Conservation (phyloP, 2,329 filamentous ascomycete species). For the Curvularia sp. region DNA sequence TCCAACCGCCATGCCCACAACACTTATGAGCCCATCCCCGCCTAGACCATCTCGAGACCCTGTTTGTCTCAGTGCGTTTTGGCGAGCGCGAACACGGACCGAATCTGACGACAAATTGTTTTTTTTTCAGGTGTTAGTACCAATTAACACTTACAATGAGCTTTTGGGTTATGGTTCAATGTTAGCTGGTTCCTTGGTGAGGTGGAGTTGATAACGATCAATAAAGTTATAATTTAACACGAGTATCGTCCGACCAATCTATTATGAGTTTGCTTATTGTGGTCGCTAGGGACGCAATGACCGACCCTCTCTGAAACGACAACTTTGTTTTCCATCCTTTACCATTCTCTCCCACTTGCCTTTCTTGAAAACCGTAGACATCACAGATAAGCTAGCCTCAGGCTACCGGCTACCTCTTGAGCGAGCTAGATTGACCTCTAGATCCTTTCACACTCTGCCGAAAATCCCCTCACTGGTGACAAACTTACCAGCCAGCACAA, state of each 20-base stretch:
- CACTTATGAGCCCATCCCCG: conserved; percentile 61
- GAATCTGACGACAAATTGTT: not conserved
- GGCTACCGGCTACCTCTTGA: no score
- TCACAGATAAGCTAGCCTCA: not conserved
- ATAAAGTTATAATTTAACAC: not conserved
- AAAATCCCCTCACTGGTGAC: conserved; percentile 49
- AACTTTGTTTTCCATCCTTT: not conserved
- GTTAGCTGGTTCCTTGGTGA: not conserved
- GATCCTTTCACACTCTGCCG: conserved; percentile 35
- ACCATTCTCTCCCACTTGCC: not conserved
- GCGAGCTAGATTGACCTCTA: not conserved
- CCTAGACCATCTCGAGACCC: conserved; percentile 15
- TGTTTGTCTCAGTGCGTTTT: no score
- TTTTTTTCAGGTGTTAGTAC: not conserved
- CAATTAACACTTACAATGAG: not conserved
- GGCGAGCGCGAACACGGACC: not conserved
- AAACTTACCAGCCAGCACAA: conserved; percentile 49
- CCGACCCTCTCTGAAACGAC: not conserved
- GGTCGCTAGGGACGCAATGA: not conserved
- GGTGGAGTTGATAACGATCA: not conserved
- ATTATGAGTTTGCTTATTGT: not conserved
- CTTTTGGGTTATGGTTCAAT: not conserved
- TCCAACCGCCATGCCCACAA: conserved; percentile 66
- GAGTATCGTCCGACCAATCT: not conserved
- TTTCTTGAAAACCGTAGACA: not conserved